Percentiles rank a stretch among this genome's conserved stretches.
phyloP scores from a whole-genome alignment of 2,329 filamentous ascomycete species.

The Lecanicillium sp. region DNA sequence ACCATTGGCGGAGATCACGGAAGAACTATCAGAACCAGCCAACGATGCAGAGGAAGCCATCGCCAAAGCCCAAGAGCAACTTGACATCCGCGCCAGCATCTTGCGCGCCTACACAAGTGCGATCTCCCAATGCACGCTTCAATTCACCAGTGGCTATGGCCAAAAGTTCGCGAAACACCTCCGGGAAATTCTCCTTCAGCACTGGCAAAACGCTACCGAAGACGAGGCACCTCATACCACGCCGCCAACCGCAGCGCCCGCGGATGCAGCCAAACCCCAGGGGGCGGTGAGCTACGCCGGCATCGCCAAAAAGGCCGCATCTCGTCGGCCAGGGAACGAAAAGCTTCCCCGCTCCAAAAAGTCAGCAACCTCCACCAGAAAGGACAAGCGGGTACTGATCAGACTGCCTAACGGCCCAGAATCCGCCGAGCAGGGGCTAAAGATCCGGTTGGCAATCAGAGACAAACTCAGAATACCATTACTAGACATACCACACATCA shows the following conservation, averaged over 20 bases:
- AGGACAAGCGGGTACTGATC: neutral
- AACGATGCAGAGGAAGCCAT: too few relatives aligned
- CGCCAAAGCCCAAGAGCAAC: neutral
- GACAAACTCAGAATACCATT: neutral
- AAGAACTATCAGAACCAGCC: too few relatives aligned
- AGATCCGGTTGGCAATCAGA: constrained; percentile 1
- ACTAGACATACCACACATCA: neutral
- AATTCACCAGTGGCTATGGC: constrained; percentile 2
- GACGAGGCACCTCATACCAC: neutral
- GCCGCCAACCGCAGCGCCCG: too few relatives aligned
- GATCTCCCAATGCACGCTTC: constrained; percentile 1
- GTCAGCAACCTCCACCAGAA: neutral
- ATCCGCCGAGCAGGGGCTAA: neutral
- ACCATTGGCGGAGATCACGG: too few relatives aligned
- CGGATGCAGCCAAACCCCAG: neutral
- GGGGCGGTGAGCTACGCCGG: neutral
- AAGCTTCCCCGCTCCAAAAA: neutral
- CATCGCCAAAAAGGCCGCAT: neutral
- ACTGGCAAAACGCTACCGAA: neutral
- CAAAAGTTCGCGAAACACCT: neutral
- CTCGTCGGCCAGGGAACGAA: neutral
- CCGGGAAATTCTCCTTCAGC: neutral
- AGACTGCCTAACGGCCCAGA: neutral
- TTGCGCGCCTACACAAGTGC: neutral
- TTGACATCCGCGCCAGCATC: neutral